Conservation (phyloP, 805 yeast genomes). For the Ogataea allantospora region DNA sequence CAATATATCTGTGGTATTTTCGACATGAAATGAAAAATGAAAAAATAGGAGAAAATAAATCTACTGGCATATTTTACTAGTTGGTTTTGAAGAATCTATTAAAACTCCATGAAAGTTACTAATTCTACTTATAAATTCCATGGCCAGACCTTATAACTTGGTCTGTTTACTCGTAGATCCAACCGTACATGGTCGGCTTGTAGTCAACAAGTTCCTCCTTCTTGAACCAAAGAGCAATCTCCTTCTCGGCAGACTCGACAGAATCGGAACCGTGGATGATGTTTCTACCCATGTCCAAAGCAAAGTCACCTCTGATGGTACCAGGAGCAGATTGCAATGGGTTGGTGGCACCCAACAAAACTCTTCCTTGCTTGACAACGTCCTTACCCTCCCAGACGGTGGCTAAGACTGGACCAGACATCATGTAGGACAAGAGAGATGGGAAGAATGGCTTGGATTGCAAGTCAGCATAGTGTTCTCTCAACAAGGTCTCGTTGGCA, state of each 20-base stretch:
- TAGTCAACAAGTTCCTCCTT: constrained; percentile 91
- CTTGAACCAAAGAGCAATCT: constrained; percentile 97
- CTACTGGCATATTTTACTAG: not conserved
- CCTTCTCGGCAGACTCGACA: constrained; percentile 95
- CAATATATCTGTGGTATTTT: constrained; percentile 31
- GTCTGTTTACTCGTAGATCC: constrained; percentile 84
- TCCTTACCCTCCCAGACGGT: constrained; percentile 99
- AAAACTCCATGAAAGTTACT: not conserved
- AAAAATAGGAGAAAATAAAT: constrained; percentile 3
- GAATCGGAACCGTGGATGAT: constrained; percentile 99
- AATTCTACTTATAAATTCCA: not conserved
- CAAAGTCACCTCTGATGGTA: constrained; percentile 99
- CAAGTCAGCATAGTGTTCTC: constrained; percentile 94
- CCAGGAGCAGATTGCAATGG: constrained; percentile 98
- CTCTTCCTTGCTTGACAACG: constrained; percentile 98
- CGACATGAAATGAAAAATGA: constrained; percentile 17
- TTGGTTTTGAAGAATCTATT: not conserved
- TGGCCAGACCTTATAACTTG: not conserved
- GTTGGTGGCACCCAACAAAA: constrained; percentile 98
- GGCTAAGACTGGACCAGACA: constrained; percentile 97
- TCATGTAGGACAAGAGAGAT: constrained; percentile 92
- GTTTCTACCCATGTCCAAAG: constrained; percentile 99
- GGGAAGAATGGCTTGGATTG: constrained; percentile 98
- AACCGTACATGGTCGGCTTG: constrained; percentile 78
- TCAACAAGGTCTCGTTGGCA: constrained; percentile 84